These are phyloP conservation scores for Aspergillus homomorphus DNA, from an alignment of 495 filamentous ascomycete genomes.

Conservation along the genomic window DNA sequence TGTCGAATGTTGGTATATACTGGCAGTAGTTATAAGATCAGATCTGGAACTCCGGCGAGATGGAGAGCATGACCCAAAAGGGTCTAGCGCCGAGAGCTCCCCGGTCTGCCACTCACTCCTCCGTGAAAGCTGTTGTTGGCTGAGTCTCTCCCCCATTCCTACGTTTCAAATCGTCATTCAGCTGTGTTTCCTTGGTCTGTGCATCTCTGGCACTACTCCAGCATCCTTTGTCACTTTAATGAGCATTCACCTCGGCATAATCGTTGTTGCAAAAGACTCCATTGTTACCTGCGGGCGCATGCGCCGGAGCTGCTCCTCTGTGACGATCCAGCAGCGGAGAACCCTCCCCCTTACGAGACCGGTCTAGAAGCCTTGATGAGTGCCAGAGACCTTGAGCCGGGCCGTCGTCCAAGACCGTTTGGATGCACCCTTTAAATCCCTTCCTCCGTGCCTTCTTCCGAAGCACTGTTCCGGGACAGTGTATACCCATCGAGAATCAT, in stretches of 20 bases:
- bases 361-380: slow-evolving; percentile 44
- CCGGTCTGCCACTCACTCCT: slow-evolving; percentile 16
- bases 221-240: background rate
- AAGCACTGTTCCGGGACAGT: slow-evolving; percentile 89
- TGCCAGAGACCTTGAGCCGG: slow-evolving; percentile 32
- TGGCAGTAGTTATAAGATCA: too few species aligned
- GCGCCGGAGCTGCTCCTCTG: slow-evolving; percentile 40
- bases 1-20: too few species aligned
- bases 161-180: background rate
- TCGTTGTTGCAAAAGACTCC: background rate
- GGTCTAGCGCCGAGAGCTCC: slow-evolving; percentile 25
- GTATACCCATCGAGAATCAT: slow-evolving; percentile 87
- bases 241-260: background rate
- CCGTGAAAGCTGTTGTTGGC: slow-evolving; percentile 20
- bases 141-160: slow-evolving; percentile 11
- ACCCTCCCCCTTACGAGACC: slow-evolving; percentile 21
- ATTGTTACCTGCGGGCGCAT: slow-evolving; percentile 29
- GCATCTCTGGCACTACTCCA: background rate
- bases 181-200: background rate
- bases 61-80: background rate
- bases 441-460: slow-evolving; percentile 98
- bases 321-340: slow-evolving; percentile 29
- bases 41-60: too few species aligned
- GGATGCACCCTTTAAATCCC: slow-evolving; percentile 99
- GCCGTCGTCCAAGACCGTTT: slow-evolving; percentile 55